A percentile compares a stretch with the other conserved stretches of the same genome.
These are phyloP conservation scores for Aspergillus carbonarius DNA, from an alignment of 2,329 filamentous ascomycete genomes.

Conservation along the genomic window DNA sequence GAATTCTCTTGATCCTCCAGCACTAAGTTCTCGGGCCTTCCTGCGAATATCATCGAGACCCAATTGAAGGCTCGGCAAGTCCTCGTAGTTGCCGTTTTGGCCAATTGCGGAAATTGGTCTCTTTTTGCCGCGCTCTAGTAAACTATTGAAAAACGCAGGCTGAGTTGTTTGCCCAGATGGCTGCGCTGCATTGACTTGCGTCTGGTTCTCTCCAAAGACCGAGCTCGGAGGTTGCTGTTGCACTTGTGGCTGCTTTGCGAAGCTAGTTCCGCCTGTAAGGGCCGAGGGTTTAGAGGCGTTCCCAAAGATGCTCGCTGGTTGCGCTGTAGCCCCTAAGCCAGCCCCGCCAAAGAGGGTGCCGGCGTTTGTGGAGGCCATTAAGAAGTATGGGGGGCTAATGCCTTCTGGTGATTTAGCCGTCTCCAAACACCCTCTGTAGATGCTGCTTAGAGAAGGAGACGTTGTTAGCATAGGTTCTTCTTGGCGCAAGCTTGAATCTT, in stretches of 20 bases:
- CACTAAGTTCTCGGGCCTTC: slow-evolving; percentile 74
- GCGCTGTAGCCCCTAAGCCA: slow-evolving; percentile 25
- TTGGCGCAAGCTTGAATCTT: neutral
- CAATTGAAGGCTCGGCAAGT: slow-evolving; percentile 85
- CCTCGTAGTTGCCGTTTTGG: slow-evolving; percentile 58
- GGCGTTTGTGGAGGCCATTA: slow-evolving; percentile 23
- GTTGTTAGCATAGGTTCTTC: neutral
- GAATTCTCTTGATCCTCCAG: slow-evolving; percentile 54
- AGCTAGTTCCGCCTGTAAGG: slow-evolving; percentile 24
- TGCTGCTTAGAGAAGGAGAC: neutral
- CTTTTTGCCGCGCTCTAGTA: slow-evolving; percentile 64
- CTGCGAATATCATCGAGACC: slow-evolving; percentile 82
- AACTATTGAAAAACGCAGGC: slow-evolving; percentile 63
- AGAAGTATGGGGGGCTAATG: neutral
- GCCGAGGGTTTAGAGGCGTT: slow-evolving; percentile 24
- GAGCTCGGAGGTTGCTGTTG: slow-evolving; percentile 31
- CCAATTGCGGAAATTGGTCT: slow-evolving; percentile 67
- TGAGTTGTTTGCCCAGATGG: slow-evolving; percentile 40
- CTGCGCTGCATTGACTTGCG: slow-evolving; percentile 22
- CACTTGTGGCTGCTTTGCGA: slow-evolving; percentile 25
- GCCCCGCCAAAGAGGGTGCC: slow-evolving; percentile 32
- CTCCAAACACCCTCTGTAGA: neutral
- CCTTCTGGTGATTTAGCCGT: neutral
- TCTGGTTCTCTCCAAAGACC: slow-evolving; percentile 29
- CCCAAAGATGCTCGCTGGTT: slow-evolving; percentile 29